Percentiles rank a stretch among this genome's conserved stretches.
Conservation (phyloP, 2,329 filamentous ascomycete genomes). For the Cordyceps pruinosa region DNA sequence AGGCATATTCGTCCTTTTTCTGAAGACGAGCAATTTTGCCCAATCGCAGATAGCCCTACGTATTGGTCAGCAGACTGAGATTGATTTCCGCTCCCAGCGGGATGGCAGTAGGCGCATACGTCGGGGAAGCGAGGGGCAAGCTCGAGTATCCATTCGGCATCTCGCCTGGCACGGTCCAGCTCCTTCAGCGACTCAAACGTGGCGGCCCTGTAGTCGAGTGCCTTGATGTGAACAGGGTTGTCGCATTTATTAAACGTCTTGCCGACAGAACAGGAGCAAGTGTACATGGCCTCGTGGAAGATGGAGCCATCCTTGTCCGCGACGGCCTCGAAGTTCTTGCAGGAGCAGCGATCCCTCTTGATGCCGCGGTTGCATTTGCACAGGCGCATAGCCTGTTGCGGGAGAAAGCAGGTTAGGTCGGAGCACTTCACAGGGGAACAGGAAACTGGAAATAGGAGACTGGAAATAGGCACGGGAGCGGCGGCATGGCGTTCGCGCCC, state of each 20-base stretch:
- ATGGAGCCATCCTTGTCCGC: constrained; percentile 29
- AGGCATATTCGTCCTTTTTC: constrained; percentile 32
- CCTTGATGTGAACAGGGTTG: constrained; percentile 30
- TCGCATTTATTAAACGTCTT: constrained; percentile 34
- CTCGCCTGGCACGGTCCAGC: constrained; percentile 30
- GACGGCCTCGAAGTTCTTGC: constrained; percentile 33
- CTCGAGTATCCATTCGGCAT: constrained; percentile 38
- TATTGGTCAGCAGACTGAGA: constrained; percentile 3
- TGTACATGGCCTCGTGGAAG: constrained; percentile 36
- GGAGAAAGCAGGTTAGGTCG: not conserved
- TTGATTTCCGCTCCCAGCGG: no score
- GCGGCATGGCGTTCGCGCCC: not conserved
- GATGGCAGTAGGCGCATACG: constrained; percentile 20
- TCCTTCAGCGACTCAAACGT: constrained; percentile 33
- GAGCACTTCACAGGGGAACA: not conserved
- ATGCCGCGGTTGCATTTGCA: constrained; percentile 29
- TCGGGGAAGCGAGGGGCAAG: constrained; percentile 34
- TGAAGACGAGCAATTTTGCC: constrained; percentile 33
- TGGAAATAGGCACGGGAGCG: not conserved
- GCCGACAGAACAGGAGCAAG: constrained; percentile 30
- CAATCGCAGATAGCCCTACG: constrained; percentile 35
- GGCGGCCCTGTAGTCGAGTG: constrained; percentile 35
- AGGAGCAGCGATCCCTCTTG: constrained; percentile 31
- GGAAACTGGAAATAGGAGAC: no score
- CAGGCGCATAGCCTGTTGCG: constrained; percentile 28